Evolutionary conservation across 2,329 filamentous ascomycete genomes (phyloP).

Genomic region (Trichoderma harzianum): DNA sequence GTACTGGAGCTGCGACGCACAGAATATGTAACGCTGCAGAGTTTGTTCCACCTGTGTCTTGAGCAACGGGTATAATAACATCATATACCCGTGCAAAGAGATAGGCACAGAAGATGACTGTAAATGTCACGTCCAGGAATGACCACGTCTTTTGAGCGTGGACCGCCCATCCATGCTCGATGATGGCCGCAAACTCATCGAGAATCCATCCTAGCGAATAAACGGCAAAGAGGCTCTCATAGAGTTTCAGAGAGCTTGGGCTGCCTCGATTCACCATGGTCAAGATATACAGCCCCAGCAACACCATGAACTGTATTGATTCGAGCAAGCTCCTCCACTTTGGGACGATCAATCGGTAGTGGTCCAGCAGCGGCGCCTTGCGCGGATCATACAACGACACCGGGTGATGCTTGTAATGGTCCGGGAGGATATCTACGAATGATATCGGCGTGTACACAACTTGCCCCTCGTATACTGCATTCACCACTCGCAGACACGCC

Average conservation of each 20-base stretch:
- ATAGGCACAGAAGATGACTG: conserved; percentile 60
- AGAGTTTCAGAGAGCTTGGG: conserved; percentile 39
- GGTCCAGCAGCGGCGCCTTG: conserved; percentile 63
- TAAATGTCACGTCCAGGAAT: conserved; percentile 69
- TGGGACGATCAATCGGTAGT: conserved; percentile 69
- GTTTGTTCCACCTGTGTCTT: conserved; percentile 27
- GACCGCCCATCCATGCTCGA: conserved; percentile 64
- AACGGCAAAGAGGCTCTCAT: conserved; percentile 59
- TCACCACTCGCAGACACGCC: conserved; percentile 66
- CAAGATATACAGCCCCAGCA: conserved; percentile 60
- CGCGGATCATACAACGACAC: conserved; percentile 68
- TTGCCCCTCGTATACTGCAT: conserved; percentile 65
- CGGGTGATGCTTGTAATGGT: conserved; percentile 68
- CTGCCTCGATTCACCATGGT: conserved; percentile 59
- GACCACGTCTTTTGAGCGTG: conserved; percentile 74
- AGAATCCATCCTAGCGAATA: conserved; percentile 67
- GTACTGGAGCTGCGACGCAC: conserved; percentile 63
- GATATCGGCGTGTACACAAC: conserved; percentile 68
- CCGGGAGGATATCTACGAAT: conserved; percentile 70
- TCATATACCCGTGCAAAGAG: conserved; percentile 58
- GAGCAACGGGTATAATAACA: conserved; percentile 39
- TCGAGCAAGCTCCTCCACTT: conserved; percentile 65
- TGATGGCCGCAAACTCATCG: conserved; percentile 61
- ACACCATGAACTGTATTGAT: conserved; percentile 60
- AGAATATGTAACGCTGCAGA: conserved; percentile 60